phyloP scores from a whole-genome alignment of 148 eudicot species.

The Nyssa sinensis region DNA sequence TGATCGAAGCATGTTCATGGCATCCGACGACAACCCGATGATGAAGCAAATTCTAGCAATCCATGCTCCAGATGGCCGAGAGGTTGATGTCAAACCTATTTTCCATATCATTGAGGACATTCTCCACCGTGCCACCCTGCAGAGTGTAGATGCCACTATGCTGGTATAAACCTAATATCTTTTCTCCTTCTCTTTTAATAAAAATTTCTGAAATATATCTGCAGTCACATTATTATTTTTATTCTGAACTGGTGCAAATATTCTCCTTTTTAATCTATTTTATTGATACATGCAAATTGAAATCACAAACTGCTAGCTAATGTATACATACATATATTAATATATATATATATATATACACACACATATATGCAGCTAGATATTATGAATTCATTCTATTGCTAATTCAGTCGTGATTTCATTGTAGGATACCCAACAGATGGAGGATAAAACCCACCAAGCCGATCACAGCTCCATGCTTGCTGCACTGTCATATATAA shows the following conservation, averaged over 20 bases:
- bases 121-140: constrained; percentile 21
- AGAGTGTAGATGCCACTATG: neutral
- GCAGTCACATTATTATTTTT: too few species aligned
- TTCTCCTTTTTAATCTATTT: too few species aligned
- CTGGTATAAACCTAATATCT: constrained; percentile 6
- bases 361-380: too few species aligned
- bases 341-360: too few species aligned
- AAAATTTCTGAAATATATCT: too few species aligned
- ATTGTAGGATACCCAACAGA: constrained; percentile 19
- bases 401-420: constrained; percentile 1
- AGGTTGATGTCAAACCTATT: constrained; percentile 20
- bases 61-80: constrained; percentile 32
- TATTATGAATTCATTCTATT: neutral
- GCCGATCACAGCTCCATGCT: constrained; percentile 17
- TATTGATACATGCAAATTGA: too few species aligned
- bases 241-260: too few species aligned
- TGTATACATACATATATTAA: too few species aligned
- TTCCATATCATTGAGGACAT: constrained; percentile 32
- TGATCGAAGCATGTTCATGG: constrained; percentile 22
- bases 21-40: constrained; percentile 24
- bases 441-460: constrained; percentile 20
- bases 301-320: too few species aligned
- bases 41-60: constrained; percentile 29
- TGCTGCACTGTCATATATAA: constrained; percentile 25
- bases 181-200: too few species aligned